Base-by-base conservation (phyloP, 176 grass and related monocot species). In the Cocos nucifera region DNA sequence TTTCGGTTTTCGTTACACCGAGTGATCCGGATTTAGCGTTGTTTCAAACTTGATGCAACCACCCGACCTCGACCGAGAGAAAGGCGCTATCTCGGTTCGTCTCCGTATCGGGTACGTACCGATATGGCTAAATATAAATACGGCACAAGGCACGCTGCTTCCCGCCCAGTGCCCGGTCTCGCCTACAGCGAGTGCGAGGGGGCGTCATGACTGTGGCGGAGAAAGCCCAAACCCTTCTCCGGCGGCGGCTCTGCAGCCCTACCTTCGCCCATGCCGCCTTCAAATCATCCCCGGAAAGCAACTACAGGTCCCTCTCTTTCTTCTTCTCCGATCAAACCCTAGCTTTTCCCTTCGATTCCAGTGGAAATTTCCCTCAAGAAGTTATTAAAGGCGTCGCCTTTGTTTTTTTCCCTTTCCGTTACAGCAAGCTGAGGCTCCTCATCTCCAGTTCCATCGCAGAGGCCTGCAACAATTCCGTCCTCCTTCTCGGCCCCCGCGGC, bases 351-450 rank as follows among this genome's bases (percentile, higher is more conserved):
- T 73, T 1, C 57, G 39, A 57, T 72, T 25, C 3, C 54, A 7
- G 5, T 39, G 17, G 23, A 3, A 19, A 56, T 30, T 61, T 69
- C 4, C 30, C 30, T 3, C 22, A 25, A 56, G 49, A 61, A 30
- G 20, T 19, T 44, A 44, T 44, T 44, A 44, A 44, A 12, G 35
- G 35, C 35, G 35, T 44, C 35, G 35, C 35, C 35, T 12, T 24
- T 7, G 53, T 16, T 16, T 30, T 23, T 48, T 26, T 78, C 49
- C 49, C 30, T 62, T 50, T 4, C 30, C 57, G 62, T 66, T 3
- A 22, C 75, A 96, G 92, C 18, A 85, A 90, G 73, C 61, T 96
- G 35, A 90, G 85, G 80, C 82, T 85, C 69, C 80, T 90, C 12
- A 75, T 96, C 19, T 44, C 75, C 58, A 88, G 81, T 73, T 88